Percentiles rank a stretch among this genome's conserved stretches.
These are phyloP conservation scores for Thraustochytrium striatum DNA, from an alignment of 352 stramenopile genomes.

Conservation along the genomic window DNA sequence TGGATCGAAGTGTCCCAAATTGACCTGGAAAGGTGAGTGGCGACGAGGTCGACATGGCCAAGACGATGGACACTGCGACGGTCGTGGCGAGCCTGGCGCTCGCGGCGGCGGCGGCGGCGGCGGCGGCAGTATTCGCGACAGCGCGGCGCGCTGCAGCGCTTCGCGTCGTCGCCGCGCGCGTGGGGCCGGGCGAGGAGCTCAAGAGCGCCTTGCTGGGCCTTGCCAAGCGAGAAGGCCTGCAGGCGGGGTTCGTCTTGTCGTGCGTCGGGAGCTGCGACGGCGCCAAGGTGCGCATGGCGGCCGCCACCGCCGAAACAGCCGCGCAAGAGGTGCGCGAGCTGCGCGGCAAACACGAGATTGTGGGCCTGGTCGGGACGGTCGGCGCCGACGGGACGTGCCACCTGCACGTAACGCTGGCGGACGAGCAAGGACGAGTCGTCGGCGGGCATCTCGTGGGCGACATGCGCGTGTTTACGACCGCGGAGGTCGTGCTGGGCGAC, in stretches of 20 bases:
- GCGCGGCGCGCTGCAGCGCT: no score
- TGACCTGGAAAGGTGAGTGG: no score
- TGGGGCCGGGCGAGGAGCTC: background rate
- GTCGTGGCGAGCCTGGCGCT: no score
- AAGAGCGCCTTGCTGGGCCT: conserved; percentile 4
- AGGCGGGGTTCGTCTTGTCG: conserved; percentile 6
- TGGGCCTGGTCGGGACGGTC: conserved; percentile 20
- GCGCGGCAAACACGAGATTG: conserved; percentile 12
- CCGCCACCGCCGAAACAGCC: background rate
- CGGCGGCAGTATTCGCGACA: no score
- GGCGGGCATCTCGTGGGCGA: conserved; percentile 36
- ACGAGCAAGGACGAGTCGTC: conserved; percentile 20
- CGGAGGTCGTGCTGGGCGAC: conserved; percentile 26
- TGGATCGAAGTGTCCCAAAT: no score
- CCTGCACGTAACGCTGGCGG: conserved; percentile 26
- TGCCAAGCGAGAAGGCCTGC: background rate
- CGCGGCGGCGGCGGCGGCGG: no score
- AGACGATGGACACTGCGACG: no score
- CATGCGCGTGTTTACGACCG: conserved; percentile 39
- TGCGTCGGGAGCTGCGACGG: conserved; percentile 38
- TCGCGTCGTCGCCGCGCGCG: background rate
- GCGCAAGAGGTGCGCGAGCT: background rate
- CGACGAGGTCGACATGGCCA: no score
- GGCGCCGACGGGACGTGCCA: background rate
- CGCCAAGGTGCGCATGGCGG: conserved; percentile 6